These are phyloP conservation scores for Termitomyces sp. DNA, from an alignment of 768 basidiomycete species.

Conservation along the genomic window DNA sequence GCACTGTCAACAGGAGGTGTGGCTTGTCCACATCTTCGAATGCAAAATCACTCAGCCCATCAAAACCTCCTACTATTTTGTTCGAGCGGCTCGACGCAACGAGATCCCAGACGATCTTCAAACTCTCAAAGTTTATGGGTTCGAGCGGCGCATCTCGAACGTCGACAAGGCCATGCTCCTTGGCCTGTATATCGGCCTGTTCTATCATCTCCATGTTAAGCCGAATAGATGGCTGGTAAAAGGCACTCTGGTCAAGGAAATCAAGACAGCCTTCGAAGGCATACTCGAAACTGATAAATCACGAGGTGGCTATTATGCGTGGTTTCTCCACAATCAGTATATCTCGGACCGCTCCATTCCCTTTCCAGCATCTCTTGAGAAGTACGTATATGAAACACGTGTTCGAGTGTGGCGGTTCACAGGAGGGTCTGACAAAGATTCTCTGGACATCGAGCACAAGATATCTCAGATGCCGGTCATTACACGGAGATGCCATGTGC, in stretches of 20 bases:
- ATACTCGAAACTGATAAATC: conserved; percentile 10
- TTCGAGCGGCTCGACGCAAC: conserved; percentile 18
- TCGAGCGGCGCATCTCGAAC: conserved; percentile 15
- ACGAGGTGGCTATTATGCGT: conserved; percentile 26
- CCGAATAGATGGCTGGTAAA: conserved; percentile 24
- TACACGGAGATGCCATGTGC: background rate
- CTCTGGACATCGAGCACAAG: background rate
- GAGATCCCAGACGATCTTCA: conserved; percentile 23
- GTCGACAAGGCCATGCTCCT: conserved; percentile 17
- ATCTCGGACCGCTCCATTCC: conserved; percentile 16
- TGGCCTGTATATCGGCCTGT: conserved; percentile 26
- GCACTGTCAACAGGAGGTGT: conserved; percentile 22
- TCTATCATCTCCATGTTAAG: conserved; percentile 13
- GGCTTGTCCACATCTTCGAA: conserved; percentile 26
- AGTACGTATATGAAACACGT: conserved; percentile 1
- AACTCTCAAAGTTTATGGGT: conserved; percentile 31
- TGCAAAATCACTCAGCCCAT: conserved; percentile 20
- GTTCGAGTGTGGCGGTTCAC: conserved; percentile 11
- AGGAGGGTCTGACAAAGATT: conserved; percentile 6
- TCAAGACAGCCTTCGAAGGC: conserved; percentile 20
- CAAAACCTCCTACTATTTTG: conserved; percentile 26
- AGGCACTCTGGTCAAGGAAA: conserved; percentile 27
- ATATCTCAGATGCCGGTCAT: background rate
- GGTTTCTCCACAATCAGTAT: conserved; percentile 29
- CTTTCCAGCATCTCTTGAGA: background rate